Evolutionary conservation across 768 basidiomycete genomes (phyloP).

Genomic region (Tylopilus rubrobrunneus): DNA sequence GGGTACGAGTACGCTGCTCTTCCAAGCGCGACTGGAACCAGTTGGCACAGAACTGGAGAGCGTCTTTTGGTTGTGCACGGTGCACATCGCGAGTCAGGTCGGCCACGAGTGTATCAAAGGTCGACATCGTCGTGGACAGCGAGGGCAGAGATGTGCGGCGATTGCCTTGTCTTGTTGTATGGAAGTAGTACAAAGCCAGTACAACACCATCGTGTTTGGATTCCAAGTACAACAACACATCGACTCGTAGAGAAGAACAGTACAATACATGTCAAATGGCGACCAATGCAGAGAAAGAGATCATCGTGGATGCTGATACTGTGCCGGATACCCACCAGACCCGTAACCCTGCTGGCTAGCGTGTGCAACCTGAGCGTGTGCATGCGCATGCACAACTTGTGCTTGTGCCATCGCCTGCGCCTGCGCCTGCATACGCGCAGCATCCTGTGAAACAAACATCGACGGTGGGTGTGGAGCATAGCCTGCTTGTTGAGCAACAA

Average conservation of each 20-base stretch:
- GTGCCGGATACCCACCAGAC: conserved; percentile 25
- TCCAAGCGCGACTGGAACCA: conserved; percentile 92
- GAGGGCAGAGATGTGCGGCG: not conserved
- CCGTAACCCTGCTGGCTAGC: conserved; percentile 28
- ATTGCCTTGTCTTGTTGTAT: conserved; percentile 6
- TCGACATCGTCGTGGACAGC: conserved; percentile 43
- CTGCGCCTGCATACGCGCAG: conserved; percentile 39
- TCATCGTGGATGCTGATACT: conserved; percentile 33
- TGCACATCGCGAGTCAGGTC: conserved; percentile 86
- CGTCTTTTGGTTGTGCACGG: conserved; percentile 84
- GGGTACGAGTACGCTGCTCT: conserved; percentile 82
- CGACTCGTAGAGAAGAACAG: conserved; percentile 3
- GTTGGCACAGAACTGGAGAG: conserved; percentile 87
- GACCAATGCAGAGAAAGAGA: not conserved
- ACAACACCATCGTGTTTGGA: not conserved
- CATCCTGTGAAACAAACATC: conserved; percentile 31
- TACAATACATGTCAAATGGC: conserved; percentile 4
- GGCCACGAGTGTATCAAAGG: conserved; percentile 76
- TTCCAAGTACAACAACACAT: not conserved
- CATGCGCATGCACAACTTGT: conserved; percentile 40
- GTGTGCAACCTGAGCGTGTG: conserved; percentile 34
- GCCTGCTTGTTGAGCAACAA: conserved; percentile 32
- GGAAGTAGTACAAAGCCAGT: not conserved
- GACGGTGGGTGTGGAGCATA: conserved; percentile 33
- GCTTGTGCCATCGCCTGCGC: conserved; percentile 38